Percentiles rank a stretch among this genome's conserved stretches.
Evolutionary conservation across 495 filamentous ascomycete genomes (phyloP).

Genomic region (Rhizodiscina lignyota): DNA sequence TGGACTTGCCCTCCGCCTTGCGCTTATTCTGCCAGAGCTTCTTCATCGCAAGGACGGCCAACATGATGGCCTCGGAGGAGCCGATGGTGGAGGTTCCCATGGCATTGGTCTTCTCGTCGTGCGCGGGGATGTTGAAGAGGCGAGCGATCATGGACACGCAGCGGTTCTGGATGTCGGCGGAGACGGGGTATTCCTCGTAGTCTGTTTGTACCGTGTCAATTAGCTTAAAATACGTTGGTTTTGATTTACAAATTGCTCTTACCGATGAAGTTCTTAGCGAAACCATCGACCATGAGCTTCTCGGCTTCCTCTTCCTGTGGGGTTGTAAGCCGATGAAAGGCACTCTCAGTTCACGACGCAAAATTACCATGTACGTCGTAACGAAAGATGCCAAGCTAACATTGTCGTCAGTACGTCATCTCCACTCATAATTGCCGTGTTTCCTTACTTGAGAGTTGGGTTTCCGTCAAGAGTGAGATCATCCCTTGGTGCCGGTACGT

Average conservation of each 20-base stretch:
- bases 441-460: slow-evolving; percentile 60
- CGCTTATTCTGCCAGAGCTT: slow-evolving; percentile 81
- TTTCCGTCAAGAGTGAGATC: slow-evolving; percentile 83
- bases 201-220: slow-evolving; percentile 33
- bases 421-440: not conserved
- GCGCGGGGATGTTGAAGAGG: slow-evolving; percentile 56
- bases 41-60: slow-evolving; percentile 85
- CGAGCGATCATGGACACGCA: slow-evolving; percentile 90
- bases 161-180: slow-evolving; percentile 79
- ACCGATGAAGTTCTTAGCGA: slow-evolving; percentile 71
- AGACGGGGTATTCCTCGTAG: slow-evolving; percentile 83
- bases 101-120: slow-evolving; percentile 32
- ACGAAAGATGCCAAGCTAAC: slow-evolving; percentile 60
- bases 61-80: slow-evolving; percentile 81
- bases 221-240: too few species aligned
- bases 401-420: slow-evolving; percentile 1
- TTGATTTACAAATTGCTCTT: not conserved
- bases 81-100: slow-evolving; percentile 79
- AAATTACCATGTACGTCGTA: slow-evolving; percentile 65
- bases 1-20: slow-evolving; percentile 57
- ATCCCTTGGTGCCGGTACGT: slow-evolving; percentile 39
- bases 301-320: slow-evolving; percentile 71
- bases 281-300: slow-evolving; percentile 74
- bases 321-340: slow-evolving; percentile 1
- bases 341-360: not conserved